Evolutionary conservation across 2,329 filamentous ascomycete species (phyloP).

Genomic region (Aspergillus brunneoviolaceus): DNA sequence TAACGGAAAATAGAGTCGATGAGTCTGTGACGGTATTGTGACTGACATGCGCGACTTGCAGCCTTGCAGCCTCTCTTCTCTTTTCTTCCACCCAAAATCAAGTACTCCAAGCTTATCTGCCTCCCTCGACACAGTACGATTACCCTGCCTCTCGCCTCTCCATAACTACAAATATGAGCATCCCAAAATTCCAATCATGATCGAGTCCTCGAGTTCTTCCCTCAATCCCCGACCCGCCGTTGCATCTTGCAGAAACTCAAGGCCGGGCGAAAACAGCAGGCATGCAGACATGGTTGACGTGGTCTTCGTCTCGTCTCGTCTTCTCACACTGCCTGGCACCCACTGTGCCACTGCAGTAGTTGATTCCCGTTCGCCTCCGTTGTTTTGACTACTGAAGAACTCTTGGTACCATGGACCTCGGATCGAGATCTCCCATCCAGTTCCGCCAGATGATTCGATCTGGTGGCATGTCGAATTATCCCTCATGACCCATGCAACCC

Average conservation of each 20-base stretch:
- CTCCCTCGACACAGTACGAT: constrained; percentile 1
- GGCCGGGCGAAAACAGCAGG: neutral
- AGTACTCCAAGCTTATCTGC: neutral
- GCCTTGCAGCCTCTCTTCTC: neutral
- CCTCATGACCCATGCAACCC: neutral
- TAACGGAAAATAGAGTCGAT: neutral
- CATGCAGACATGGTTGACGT: constrained; percentile 2
- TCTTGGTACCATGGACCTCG: neutral
- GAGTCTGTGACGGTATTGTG: neutral
- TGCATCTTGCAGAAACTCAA: neutral
- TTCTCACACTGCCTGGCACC: neutral
- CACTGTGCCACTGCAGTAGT: neutral
- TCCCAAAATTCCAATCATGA: too few species aligned
- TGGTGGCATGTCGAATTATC: neutral
- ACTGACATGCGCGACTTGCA: neutral
- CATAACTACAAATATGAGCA: too few species aligned
- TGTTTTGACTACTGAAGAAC: too few species aligned
- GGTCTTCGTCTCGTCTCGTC: neutral
- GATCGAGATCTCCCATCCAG: neutral
- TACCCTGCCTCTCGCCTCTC: neutral
- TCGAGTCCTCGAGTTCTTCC: too few species aligned
- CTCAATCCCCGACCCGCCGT: too few species aligned
- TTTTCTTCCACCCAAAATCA: neutral
- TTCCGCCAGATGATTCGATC: neutral
- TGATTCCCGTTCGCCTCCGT: too few species aligned